Base-by-base conservation (phyloP, 176 grass and related monocot genomes). In the Puya raimondii region DNA sequence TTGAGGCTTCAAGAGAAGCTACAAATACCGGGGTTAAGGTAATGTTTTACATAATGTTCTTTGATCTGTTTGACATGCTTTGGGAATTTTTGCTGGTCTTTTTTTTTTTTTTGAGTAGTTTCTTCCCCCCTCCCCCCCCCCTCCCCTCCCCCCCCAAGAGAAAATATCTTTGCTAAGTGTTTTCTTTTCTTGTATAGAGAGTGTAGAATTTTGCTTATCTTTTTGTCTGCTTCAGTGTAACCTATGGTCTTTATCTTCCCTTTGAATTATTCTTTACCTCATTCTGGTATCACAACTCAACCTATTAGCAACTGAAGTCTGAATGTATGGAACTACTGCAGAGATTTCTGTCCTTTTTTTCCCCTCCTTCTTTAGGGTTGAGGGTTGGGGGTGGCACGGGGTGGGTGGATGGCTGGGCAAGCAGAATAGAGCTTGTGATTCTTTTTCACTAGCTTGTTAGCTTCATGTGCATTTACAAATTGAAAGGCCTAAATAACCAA, bases 1-100 rank as follows among this genome's bases (percentile, higher is more conserved):
- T 99, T 86, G 71, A 93, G 83, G 94, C 94, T 52, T 75, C 94
- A 3, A 93, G 54, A 81, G 93, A 97, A 74, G 93, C 93, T 75
- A 97, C 93, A 76, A 92, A 97, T 73, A 92, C 89, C 53, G 89
- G 94, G 64, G 70, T 99, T 72, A 99, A 88, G 84, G 89, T 91
- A 90, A 67, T 68, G 12, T 58, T 78, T 16, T 61, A 20, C 47
- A 65, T 14, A 14, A 57, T 68, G 8, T 6, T 18, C 48, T 63
- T 26, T 58, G 9, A 1, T 49, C 21, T 50, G 14, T 48, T 69
- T 50, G 47, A 6, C n/a, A 23, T 51, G 54, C 13, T 59, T 59
- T 59, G 10, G 20, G 20, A 59, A 21, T 15, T 59, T 59, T 18
- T 50, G 11, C 47, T 51, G 11, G 14, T 50, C 48, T 78, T 59